These are phyloP conservation scores for Tolypocladium paradoxum DNA, from an alignment of 2,329 filamentous ascomycete species.

Conservation along the genomic window DNA sequence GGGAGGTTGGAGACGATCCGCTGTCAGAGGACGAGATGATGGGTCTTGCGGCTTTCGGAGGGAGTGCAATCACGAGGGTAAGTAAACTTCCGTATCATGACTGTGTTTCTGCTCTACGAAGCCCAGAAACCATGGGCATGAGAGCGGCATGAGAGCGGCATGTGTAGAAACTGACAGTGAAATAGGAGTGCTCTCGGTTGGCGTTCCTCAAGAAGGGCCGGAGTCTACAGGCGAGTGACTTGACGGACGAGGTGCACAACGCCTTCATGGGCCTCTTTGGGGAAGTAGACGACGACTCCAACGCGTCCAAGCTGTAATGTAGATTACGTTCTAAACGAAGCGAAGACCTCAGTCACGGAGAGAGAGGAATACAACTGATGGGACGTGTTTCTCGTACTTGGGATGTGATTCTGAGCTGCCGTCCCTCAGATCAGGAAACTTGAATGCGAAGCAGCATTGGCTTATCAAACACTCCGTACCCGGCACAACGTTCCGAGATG, in stretches of 20 bases:
- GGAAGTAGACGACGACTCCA: slow-evolving; percentile 42
- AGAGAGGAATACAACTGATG: no score
- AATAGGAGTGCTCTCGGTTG: slow-evolving; percentile 66
- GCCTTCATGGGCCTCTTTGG: slow-evolving; percentile 76
- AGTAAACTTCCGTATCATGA: slow-evolving; percentile 15
- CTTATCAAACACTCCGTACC: no score
- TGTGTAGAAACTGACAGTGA: background rate
- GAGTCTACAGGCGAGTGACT: slow-evolving; percentile 81
- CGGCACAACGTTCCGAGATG: no score
- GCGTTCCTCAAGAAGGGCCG: slow-evolving; percentile 81
- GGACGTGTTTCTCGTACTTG: no score
- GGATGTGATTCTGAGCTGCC: no score
- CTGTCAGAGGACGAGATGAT: slow-evolving; percentile 50
- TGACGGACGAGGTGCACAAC: slow-evolving; percentile 80
- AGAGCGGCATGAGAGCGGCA: background rate
- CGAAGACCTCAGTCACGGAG: no score
- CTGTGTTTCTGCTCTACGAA: background rate
- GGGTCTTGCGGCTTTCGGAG: slow-evolving; percentile 73
- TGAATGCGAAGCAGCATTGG: no score
- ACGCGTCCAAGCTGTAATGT: slow-evolving; percentile 23
- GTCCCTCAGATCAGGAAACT: no score
- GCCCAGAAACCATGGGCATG: background rate
- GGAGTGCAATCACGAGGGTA: slow-evolving; percentile 75
- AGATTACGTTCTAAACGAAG: no score
- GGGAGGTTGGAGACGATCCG: slow-evolving; percentile 45